These are phyloP conservation scores for Trypethelium eluteriae DNA, from an alignment of 495 filamentous ascomycete genomes.

Conservation along the genomic window DNA sequence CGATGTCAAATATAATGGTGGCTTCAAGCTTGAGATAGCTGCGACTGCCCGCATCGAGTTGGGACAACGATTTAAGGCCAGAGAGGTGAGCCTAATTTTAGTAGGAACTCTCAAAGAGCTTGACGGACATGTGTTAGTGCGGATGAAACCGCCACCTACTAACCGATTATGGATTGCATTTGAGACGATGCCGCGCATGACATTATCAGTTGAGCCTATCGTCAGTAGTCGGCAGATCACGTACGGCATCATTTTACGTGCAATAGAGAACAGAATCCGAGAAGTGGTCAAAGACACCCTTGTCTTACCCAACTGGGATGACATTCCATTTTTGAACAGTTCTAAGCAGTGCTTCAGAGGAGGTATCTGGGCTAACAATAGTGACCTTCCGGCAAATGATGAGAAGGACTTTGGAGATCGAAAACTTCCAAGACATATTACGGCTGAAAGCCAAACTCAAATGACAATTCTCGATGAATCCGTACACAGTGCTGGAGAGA, in stretches of 20 bases:
- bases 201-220: slow-evolving; percentile 85
- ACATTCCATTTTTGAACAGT: slow-evolving; percentile 81
- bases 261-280: slow-evolving; percentile 88
- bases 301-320: slow-evolving; percentile 94
- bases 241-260: slow-evolving; percentile 79
- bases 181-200: slow-evolving; percentile 82
- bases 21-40: slow-evolving; percentile 79
- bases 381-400: slow-evolving; percentile 38
- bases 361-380: slow-evolving; percentile 59
- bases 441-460: slow-evolving; percentile 24
- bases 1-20: slow-evolving; percentile 80
- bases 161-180: slow-evolving; percentile 95
- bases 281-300: slow-evolving; percentile 88
- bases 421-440: background rate
- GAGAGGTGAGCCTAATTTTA: slow-evolving; percentile 83
- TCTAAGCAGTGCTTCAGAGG: slow-evolving; percentile 68
- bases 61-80: slow-evolving; percentile 75
- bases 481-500: no score
- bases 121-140: slow-evolving; percentile 74
- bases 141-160: slow-evolving; percentile 89
- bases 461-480: no score
- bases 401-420: slow-evolving; percentile 17
- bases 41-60: slow-evolving; percentile 86
- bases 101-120: slow-evolving; percentile 79
- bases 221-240: slow-evolving; percentile 94